These are phyloP conservation scores for Nicotiana sylvestris DNA, from an alignment of 257 asterid genomes.

Conservation along the genomic window DNA sequence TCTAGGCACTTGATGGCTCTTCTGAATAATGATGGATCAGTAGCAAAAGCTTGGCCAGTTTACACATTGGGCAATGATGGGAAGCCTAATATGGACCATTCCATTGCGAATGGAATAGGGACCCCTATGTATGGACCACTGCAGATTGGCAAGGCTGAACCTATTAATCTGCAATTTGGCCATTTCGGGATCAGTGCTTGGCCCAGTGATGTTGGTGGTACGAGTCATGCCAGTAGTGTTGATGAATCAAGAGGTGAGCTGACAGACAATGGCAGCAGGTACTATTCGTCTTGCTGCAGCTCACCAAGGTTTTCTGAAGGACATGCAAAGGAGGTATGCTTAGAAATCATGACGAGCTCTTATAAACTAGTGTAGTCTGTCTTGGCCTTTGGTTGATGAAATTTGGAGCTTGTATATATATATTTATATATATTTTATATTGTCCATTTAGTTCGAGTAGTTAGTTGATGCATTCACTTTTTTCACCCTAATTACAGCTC, in stretches of 20 bases:
- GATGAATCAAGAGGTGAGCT: constrained; percentile 82
- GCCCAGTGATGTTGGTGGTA: constrained; percentile 86
- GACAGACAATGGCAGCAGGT: constrained; percentile 82
- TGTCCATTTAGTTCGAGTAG: background rate
- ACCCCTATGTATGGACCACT: constrained; percentile 83
- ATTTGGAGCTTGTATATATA: background rate
- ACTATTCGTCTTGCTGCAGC: constrained; percentile 91
- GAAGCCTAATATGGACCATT: constrained; percentile 36
- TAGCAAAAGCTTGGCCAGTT: constrained; percentile 99
- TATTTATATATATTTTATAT: background rate
- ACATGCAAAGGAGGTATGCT: constrained; percentile 79
- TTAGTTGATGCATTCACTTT: constrained; percentile 2
- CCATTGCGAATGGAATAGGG: constrained; percentile 43
- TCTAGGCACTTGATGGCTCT: constrained; percentile 94
- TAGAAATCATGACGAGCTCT: background rate
- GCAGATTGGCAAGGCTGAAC: constrained; percentile 74
- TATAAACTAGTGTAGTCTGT: background rate
- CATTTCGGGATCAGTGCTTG: constrained; percentile 93
- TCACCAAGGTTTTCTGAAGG: constrained; percentile 83
- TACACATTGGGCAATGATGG: constrained; percentile 49
- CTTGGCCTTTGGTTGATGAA: background rate
- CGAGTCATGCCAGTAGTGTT: constrained; percentile 87
- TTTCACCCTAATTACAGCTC: constrained; percentile 48
- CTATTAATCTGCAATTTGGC: constrained; percentile 91
- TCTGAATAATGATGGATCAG: constrained; percentile 86